phyloP scores from a whole-genome alignment of 208 protist genomes.

The Crithidia expoeki region DNA sequence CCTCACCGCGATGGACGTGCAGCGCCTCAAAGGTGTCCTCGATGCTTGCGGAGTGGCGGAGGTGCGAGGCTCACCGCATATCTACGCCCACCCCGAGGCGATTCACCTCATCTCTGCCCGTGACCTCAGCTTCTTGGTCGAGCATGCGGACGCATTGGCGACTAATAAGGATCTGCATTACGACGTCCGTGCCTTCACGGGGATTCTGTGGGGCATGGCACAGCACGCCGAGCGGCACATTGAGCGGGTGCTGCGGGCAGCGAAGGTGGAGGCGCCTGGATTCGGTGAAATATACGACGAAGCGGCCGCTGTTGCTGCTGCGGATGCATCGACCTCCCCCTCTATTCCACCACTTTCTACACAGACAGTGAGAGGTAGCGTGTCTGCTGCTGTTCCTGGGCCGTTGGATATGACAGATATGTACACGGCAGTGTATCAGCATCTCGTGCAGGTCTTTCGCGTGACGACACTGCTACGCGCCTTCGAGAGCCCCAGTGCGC shows the following conservation, averaged over 20 bases:
- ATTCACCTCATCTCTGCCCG: conserved; percentile 48
- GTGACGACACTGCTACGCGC: conserved; percentile 41
- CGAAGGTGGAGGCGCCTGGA: not conserved
- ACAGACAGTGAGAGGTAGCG: not conserved
- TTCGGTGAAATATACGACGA: conserved; percentile 5
- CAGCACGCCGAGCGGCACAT: conserved; percentile 41
- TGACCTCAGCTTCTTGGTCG: conserved; percentile 46
- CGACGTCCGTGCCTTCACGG: conserved; percentile 61
- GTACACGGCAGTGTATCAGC: conserved; percentile 26
- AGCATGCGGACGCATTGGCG: conserved; percentile 45
- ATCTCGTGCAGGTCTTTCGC: conserved; percentile 36
- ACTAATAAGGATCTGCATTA: conserved; percentile 46
- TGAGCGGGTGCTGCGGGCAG: conserved; percentile 34
- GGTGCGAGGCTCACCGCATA: conserved; percentile 52
- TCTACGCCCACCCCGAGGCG: conserved; percentile 62
- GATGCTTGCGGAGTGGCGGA: conserved; percentile 47
- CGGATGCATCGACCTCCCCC: not conserved
- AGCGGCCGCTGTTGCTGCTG: not conserved
- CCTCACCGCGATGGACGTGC: conserved; percentile 30
- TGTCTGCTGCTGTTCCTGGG: not conserved
- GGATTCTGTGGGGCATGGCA: conserved; percentile 70
- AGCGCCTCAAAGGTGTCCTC: conserved; percentile 52
- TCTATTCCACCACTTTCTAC: not conserved
- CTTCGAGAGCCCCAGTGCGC: conserved; percentile 44
- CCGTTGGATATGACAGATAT: conserved; percentile 10